phyloP scores from a whole-genome alignment of 1,284 basidiomycete genomes.

The Melampsora larici-populina region DNA sequence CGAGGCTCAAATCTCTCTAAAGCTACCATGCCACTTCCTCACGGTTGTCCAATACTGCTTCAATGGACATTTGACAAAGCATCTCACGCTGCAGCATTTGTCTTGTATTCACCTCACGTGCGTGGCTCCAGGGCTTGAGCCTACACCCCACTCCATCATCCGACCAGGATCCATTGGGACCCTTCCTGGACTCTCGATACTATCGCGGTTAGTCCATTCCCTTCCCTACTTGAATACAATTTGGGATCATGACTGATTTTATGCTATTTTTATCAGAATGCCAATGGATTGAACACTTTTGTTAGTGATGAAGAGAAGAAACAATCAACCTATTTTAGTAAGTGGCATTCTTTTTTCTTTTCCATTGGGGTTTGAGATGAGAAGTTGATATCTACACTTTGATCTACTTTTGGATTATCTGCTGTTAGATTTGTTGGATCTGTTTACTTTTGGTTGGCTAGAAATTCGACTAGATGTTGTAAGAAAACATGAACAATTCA shows the following conservation, averaged over 20 bases:
- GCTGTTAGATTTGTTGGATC: slow-evolving; percentile 39
- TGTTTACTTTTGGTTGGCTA: slow-evolving; percentile 37
- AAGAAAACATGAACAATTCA: slow-evolving; percentile 21
- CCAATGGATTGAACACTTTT: slow-evolving; percentile 40
- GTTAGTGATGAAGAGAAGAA: slow-evolving; percentile 34
- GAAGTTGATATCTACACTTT: slow-evolving; percentile 13
- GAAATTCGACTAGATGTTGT: slow-evolving; percentile 30
- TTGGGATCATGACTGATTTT: background rate
- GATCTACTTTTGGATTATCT: slow-evolving; percentile 40
- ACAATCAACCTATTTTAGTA: slow-evolving; percentile 43
- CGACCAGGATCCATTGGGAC: too few relatives aligned
- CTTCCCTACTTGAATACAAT: background rate
- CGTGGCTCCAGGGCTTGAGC: too few relatives aligned
- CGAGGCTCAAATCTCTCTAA: too few relatives aligned
- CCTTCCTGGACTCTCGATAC: too few relatives aligned
- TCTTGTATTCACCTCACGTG: too few relatives aligned
- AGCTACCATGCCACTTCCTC: too few relatives aligned
- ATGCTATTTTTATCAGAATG: slow-evolving; percentile 20
- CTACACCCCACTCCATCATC: too few relatives aligned
- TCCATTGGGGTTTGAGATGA: background rate
- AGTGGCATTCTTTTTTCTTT: background rate
- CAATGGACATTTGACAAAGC: too few relatives aligned
- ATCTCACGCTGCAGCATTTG: too few relatives aligned
- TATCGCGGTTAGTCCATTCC: slow-evolving; percentile 22
- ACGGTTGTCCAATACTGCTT: too few relatives aligned